Evolutionary conservation across 495 filamentous ascomycete species (phyloP), one percentile per base, ranked within the genome.

Genomic region (Aspergillus bertholletiae): DNA sequence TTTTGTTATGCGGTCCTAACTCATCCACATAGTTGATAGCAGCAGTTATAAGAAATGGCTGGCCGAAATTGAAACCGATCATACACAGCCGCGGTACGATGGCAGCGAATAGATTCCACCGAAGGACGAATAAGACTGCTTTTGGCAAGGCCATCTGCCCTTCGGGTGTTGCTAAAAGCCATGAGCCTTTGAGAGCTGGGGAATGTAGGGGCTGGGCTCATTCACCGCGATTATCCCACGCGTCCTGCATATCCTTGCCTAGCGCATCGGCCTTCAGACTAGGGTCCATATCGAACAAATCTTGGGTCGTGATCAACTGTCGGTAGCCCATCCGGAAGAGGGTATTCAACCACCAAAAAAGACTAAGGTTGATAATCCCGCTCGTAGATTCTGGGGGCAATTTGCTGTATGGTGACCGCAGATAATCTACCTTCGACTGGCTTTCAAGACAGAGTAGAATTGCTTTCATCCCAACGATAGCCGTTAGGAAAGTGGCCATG

Each of bases 11-110:
- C 7, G 15, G 5, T 5, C 39, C 22, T 1, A 5, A 5, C 4
- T 6, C 6, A 5, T 43, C 20, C 1, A 43, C 18, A 4, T 5
- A 18, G 1, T 5, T 43, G 2, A 43, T 2, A 18, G 11, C 11
- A 3, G 15, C 5, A 8, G 39, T 18, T 23, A 88, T 78, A 35
- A 87, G 69, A 47, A 88, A 81, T 0, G 85, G 84, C 59, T 87
- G 84, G 35, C 74, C 74, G 56, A 83, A 84, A 22, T 59, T 75
- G 61, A 87, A 84, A 1, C 69, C 83, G 23, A 74, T 82, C 12
- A 75, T 67, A 26, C 63, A 73, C 5, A 82, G 54, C 5, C 82
- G 74, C 1, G 84, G 81, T 15, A 75, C 56, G 26, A 81, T 69
- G 5, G 69, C 75, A 15, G 63, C 62, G 1, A 74, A 54, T 20